Conservation (phyloP, 495 filamentous ascomycete species). For the Talaromyces stipitatus region DNA sequence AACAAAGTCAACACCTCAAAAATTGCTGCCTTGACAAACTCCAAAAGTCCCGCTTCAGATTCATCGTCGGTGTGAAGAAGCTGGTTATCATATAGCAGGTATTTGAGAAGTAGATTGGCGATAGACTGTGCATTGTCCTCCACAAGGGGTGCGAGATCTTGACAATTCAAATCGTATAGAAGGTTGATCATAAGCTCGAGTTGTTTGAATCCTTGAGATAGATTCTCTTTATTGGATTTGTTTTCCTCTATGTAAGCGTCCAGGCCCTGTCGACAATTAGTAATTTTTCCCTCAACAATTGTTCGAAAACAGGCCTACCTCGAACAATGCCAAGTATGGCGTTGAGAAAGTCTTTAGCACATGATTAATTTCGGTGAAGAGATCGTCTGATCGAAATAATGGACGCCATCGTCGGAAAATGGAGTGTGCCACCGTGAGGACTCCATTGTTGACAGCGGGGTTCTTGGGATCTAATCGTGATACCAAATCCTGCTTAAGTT, state of each 20-base stretch:
- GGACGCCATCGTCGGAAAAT: conserved; percentile 97
- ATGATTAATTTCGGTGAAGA: conserved; percentile 92
- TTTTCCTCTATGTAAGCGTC: conserved; percentile 72
- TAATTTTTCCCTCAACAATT: neutral
- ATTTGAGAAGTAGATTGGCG: conserved; percentile 77
- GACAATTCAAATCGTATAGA: conserved; percentile 90
- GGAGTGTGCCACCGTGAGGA: conserved; percentile 93
- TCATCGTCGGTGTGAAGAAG: conserved; percentile 78
- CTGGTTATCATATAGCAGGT: conserved; percentile 80
- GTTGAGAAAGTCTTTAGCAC: conserved; percentile 74
- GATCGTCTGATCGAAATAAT: conserved; percentile 78
- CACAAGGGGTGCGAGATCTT: conserved; percentile 91
- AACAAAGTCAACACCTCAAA: conserved; percentile 83
- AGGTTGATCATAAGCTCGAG: conserved; percentile 83
- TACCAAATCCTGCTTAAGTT: conserved; percentile 63
- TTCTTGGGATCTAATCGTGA: conserved; percentile 73
- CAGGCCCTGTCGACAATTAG: conserved; percentile 47
- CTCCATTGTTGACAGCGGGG: conserved; percentile 77
- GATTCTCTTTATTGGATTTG: conserved; percentile 59
- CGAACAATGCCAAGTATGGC: conserved; percentile 73
- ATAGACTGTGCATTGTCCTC: conserved; percentile 75
- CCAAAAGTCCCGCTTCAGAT: conserved; percentile 72
- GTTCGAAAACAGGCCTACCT: conserved; percentile 36
- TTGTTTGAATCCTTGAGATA: conserved; percentile 70
- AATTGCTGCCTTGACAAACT: conserved; percentile 83